Base-by-base conservation (phyloP, 306 rosid species). In the Gastrolobium bilobum region DNA sequence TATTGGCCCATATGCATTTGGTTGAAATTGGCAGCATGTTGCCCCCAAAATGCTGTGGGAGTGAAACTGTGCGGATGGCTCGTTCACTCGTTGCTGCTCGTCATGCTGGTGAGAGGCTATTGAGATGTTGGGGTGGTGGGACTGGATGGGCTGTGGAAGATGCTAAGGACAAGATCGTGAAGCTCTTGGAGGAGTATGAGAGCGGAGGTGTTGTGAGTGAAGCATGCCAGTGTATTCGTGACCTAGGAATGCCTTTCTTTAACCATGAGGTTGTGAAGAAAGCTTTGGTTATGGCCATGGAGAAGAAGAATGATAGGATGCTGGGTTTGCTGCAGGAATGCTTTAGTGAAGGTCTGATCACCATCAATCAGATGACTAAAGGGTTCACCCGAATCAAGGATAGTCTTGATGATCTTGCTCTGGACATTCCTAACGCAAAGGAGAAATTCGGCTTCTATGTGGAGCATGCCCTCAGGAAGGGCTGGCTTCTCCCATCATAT, bases 101-200 rank as follows among this genome's bases (percentile, higher is more conserved):
- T 30, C 97, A 93, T 79, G 94, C 97, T 2, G 97, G 97, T 44
- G 97, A 93, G 88, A 86, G 97, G 82, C 83, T 93, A 52, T 81
- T 93, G 83, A 82, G 97, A 63, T 93, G 97, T 70, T 93, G 97
- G 97, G 97, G 96, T 44, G 97, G 97, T 42, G 94, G 97, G 44
- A 93, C 94, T n/a, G 97, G 97, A 35, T 93, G 97, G 97, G 94
- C 94, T 33, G 94, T 93, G 78, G 97, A 92, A 84, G 97, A 93
- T 77, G 97, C 97, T 1, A 93, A 93, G 85, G 97, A 93, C 79
- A 93, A 93, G 86, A 93, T 93, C 56, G 68, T 82, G 80, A 93
- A 90, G 79, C 91, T 93, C 35, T 40, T 93, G n/a, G 97, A 93
- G 88, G 97, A 93, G 84, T 93, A 86, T 26, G 96, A 93, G 79